Base-by-base conservation (phyloP, 2,329 filamentous ascomycete genomes). In the Xenoacremonium recifei region DNA sequence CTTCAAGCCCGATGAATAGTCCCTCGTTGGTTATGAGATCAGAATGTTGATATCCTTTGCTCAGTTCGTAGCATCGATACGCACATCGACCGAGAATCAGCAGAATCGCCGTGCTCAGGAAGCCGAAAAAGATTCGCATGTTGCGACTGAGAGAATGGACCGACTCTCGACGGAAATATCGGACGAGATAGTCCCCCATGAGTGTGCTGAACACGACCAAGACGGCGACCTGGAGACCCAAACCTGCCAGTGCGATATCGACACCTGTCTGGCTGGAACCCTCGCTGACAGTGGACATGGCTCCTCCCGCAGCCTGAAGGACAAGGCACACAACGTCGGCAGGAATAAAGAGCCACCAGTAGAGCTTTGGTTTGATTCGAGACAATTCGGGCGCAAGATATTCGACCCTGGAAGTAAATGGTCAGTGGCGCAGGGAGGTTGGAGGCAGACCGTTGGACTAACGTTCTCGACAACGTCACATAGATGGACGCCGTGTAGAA, bases 41-140 rank as follows among this genome's bases (percentile, higher is more conserved):
- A 0, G 79, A 81, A 19, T 60, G 30, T 5, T 55, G 67, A 65
- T 82, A 87, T 2, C 83, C 83, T 29, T 81, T 67, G 47, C 75
- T 78, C 45, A 87, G 61, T 63, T 87, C 84, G 9, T 79, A 79
- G 31, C 84, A 79, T 40, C 84, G 73, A 59, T 81, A 86, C 9
- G 77, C 70, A 49, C 77, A 83, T 13, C 84, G 70, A 4, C 75
- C 73, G 29, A 85, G 74, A 50, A 87, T 81, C 32, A 76, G 66
- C 3, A 82, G 37, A 3, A 82, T 79, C 1, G 80, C 75, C 2
- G 77, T 54, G 1, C 65, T 60, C 10, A 84, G 62, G 33, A 73
- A 77, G 2, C 60, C 50, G 11, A 81, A 64, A 55, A 84, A 85
- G n/a, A 64, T 6, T 5, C 55, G 56, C 49, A 65, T 58, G 0